phyloP scores from a whole-genome alignment of 2,329 filamentous ascomycete genomes.

The Nigrospora sphaerica region DNA sequence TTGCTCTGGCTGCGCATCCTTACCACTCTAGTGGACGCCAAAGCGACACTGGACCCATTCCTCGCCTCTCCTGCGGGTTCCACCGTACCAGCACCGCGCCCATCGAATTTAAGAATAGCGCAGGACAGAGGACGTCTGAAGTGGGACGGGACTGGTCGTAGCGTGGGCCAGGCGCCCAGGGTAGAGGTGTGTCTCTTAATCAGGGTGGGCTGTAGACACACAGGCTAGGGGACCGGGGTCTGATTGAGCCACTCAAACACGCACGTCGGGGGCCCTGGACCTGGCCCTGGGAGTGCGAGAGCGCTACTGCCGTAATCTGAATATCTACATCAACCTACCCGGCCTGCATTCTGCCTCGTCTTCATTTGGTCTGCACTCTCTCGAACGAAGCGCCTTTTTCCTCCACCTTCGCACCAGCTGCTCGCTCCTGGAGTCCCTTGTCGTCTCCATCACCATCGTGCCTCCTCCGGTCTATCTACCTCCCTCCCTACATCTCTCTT shows the following conservation, averaged over 20 bases:
- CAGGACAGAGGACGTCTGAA: slow-evolving; percentile 14
- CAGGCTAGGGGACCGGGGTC: slow-evolving; percentile 15
- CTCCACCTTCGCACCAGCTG: slow-evolving; percentile 6
- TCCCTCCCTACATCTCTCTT: no score
- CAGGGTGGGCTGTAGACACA: slow-evolving; percentile 13
- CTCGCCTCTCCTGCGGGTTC: slow-evolving; percentile 12
- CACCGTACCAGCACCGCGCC: slow-evolving; percentile 16
- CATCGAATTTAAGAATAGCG: slow-evolving; percentile 26
- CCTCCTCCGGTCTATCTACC: no score
- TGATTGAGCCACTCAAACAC: slow-evolving; percentile 24
- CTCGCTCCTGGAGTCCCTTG: no score
- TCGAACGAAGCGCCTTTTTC: slow-evolving; percentile 7
- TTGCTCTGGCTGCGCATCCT: slow-evolving; percentile 11
- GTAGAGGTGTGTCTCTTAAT: slow-evolving; percentile 20
- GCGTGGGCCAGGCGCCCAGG: slow-evolving; percentile 9
- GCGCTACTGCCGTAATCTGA: slow-evolving; percentile 11
- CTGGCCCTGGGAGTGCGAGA: slow-evolving; percentile 1
- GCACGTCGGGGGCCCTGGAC: slow-evolving; percentile 18
- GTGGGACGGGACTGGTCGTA: slow-evolving; percentile 9
- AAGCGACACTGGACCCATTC: slow-evolving; percentile 22
- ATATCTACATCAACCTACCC: slow-evolving; percentile 24
- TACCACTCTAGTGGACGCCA: slow-evolving; percentile 19
- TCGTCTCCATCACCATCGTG: no score
- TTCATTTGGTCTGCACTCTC: slow-evolving; percentile 12
- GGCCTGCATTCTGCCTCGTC: slow-evolving; percentile 15